phyloP scores from a whole-genome alignment of 257 asterid genomes.

The Gentiana dahurica region DNA sequence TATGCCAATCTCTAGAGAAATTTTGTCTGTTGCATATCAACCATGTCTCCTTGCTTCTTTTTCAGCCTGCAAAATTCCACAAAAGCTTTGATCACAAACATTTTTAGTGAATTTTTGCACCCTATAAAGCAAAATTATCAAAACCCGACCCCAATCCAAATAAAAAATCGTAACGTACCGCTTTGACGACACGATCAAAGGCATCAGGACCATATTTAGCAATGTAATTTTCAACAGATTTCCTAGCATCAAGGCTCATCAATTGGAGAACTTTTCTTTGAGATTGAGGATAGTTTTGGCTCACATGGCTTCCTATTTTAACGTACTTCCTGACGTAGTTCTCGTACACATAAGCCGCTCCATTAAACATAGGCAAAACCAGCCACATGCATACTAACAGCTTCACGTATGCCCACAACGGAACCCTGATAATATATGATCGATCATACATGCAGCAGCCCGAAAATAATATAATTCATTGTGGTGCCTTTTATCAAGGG shows the following conservation, averaged over 20 bases:
- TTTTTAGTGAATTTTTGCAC: background rate
- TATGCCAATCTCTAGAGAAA: too few relatives aligned
- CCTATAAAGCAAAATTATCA: too few relatives aligned
- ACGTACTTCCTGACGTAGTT: slow-evolving; percentile 51
- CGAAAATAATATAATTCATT: too few relatives aligned
- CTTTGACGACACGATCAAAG: slow-evolving; percentile 63
- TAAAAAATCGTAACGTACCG: slow-evolving; percentile 25
- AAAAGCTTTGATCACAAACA: background rate
- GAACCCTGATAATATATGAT: slow-evolving; percentile 40
- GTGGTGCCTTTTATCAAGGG: too few relatives aligned
- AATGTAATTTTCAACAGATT: slow-evolving; percentile 63
- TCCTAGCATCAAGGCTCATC: slow-evolving; percentile 88
- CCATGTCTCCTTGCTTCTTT: slow-evolving; percentile 66
- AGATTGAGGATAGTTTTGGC: slow-evolving; percentile 40
- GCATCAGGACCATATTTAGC: slow-evolving; percentile 66
- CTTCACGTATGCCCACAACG: slow-evolving; percentile 82
- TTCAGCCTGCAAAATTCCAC: slow-evolving; percentile 55
- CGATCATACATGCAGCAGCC: too few relatives aligned
- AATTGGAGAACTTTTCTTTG: slow-evolving; percentile 68
- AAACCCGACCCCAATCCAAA: too few relatives aligned
- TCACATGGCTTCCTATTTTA: slow-evolving; percentile 43
- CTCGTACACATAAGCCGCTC: slow-evolving; percentile 54
- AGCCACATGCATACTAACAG: slow-evolving; percentile 48
- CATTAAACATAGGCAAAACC: slow-evolving; percentile 35
- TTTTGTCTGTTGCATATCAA: background rate